Conservation (phyloP, 2,329 filamentous ascomycete species). For the Xylariaceae sp. region DNA sequence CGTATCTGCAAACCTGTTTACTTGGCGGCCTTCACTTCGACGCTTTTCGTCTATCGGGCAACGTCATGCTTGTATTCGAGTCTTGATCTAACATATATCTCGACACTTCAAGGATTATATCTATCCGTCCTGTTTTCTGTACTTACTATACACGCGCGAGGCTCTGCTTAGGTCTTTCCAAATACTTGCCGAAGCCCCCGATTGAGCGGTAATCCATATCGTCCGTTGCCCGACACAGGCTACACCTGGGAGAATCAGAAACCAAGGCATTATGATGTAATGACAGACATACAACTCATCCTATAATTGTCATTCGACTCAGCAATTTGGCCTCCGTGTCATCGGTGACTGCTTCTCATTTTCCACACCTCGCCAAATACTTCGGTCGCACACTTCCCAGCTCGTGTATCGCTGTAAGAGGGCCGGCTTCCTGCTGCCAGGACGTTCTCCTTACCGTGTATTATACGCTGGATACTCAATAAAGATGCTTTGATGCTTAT, state of each 20-base stretch:
- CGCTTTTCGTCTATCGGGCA: background rate
- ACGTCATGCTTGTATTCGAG: background rate
- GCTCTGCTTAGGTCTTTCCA: background rate
- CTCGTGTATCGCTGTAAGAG: background rate
- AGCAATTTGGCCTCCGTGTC: background rate
- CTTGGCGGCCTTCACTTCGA: conserved; percentile 1
- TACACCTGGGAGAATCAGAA: background rate
- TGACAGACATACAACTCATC: background rate
- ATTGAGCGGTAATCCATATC: conserved; percentile 3
- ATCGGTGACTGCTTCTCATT: background rate
- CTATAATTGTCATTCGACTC: background rate
- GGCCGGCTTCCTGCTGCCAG: background rate
- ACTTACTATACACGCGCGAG: background rate
- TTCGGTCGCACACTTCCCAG: background rate
- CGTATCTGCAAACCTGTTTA: background rate
- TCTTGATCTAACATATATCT: conserved; percentile 2
- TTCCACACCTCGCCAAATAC: background rate
- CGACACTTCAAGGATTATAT: background rate
- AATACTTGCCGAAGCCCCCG: background rate
- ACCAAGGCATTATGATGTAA: conserved; percentile 5
- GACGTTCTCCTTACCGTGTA: background rate
- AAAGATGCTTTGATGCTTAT: conserved; percentile 2
- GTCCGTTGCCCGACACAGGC: background rate
- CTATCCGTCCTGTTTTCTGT: background rate
- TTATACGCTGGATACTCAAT: background rate